Evolutionary conservation across 2,329 filamentous ascomycete species (phyloP).

Genomic region (Pseudopyricularia cyperi): DNA sequence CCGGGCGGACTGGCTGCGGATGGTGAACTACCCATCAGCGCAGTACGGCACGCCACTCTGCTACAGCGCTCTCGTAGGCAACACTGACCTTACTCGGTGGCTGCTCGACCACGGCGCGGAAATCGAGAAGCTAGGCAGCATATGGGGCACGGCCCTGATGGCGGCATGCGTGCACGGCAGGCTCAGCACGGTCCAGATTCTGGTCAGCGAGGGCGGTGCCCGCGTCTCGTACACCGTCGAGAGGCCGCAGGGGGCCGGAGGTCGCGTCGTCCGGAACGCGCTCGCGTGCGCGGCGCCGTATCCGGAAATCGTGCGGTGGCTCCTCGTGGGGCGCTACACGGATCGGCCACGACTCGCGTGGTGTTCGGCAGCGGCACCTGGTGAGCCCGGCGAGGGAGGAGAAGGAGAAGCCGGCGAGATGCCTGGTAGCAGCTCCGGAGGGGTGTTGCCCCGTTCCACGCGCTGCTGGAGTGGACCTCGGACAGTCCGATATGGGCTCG

Average conservation of each 20-base stretch:
- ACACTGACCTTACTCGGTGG: too few relatives aligned
- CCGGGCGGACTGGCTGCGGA: background rate
- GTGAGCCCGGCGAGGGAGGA: too few relatives aligned
- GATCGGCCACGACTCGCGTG: background rate
- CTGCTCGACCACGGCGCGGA: conserved; percentile 3
- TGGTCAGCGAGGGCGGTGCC: conserved; percentile 5
- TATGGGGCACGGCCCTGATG: conserved; percentile 9
- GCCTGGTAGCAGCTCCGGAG: too few relatives aligned
- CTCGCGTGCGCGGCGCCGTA: conserved; percentile 4
- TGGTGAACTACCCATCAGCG: conserved; percentile 1
- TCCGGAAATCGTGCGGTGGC: conserved; percentile 6
- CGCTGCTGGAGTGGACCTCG: too few relatives aligned
- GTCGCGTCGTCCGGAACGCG: conserved; percentile 1
- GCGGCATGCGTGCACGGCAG: conserved; percentile 5
- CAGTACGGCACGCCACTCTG: conserved; percentile 5
- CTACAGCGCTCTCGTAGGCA: conserved; percentile 1
- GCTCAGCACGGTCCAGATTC: conserved; percentile 2
- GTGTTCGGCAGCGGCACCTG: too few relatives aligned
- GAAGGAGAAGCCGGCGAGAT: too few relatives aligned
- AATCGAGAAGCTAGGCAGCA: conserved; percentile 4
- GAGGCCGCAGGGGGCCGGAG: background rate
- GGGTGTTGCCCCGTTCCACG: too few relatives aligned
- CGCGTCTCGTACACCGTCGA: conserved; percentile 4
- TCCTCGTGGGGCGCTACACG: conserved; percentile 6
- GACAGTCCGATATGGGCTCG: too few relatives aligned